Conservation (phyloP, 2,329 filamentous ascomycete species). For the Claviceps africana region DNA sequence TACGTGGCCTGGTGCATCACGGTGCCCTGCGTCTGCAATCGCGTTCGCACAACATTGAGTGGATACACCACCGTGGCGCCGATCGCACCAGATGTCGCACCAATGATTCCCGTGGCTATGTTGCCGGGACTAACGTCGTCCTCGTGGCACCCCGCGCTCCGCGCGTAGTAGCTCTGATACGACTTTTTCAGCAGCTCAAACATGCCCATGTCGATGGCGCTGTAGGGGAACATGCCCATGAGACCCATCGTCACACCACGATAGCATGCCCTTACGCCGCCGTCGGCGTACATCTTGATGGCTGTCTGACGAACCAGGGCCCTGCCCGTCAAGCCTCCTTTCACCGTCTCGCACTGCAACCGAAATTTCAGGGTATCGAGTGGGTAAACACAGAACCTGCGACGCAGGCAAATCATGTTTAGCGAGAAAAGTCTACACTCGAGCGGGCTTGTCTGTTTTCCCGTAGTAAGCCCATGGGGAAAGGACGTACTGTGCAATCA, state of each 20-base stretch:
- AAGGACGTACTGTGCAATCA: constrained; percentile 70
- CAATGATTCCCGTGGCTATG: constrained; percentile 74
- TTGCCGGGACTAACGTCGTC: constrained; percentile 73
- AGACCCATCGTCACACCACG: constrained; percentile 88
- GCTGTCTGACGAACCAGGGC: constrained; percentile 71
- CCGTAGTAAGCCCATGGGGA: neutral
- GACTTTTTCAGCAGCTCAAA: constrained; percentile 82
- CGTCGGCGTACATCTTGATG: constrained; percentile 69
- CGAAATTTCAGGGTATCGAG: constrained; percentile 70
- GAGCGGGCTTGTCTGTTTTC: neutral
- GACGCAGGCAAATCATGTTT: neutral
- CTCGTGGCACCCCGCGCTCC: constrained; percentile 55
- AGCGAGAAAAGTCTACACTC: neutral
- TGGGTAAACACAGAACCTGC: constrained; percentile 80
- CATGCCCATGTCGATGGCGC: constrained; percentile 87
- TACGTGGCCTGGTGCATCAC: constrained; percentile 84
- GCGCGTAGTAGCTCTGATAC: constrained; percentile 57
- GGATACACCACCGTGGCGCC: constrained; percentile 93
- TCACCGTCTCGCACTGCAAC: constrained; percentile 88
- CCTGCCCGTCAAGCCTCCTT: constrained; percentile 71
- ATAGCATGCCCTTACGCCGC: constrained; percentile 66
- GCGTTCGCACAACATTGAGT: constrained; percentile 80
- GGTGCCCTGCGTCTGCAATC: constrained; percentile 88
- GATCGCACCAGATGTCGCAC: constrained; percentile 79
- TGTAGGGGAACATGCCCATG: constrained; percentile 94